Evolutionary conservation across 345 rosid species (phyloP).

Genomic region (Sapria himalayana): DNA sequence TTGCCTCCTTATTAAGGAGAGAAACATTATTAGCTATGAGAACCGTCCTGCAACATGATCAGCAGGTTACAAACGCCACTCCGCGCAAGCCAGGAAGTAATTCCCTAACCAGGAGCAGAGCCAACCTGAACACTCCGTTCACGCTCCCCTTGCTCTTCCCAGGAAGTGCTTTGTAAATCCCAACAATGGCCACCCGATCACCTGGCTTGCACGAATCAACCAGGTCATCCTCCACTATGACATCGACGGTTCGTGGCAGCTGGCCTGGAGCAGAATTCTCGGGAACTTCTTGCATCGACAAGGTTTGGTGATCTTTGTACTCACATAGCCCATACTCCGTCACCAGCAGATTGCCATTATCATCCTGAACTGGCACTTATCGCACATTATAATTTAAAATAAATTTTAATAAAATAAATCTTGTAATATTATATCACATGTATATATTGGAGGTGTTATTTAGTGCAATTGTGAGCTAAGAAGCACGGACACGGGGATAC

Average conservation of each 20-base stretch:
- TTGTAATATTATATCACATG: too few species aligned
- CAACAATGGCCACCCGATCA: constrained; percentile 84
- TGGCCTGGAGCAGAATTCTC: constrained; percentile 99
- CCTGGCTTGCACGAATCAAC: constrained; percentile 98
- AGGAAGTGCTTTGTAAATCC: constrained; percentile 86
- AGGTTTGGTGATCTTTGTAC: constrained; percentile 94
- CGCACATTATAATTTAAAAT: too few species aligned
- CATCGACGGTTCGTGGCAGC: constrained; percentile 91
- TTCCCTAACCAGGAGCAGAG: too few species aligned
- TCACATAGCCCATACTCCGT: constrained; percentile 88
- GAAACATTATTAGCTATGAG: constrained; percentile 77
- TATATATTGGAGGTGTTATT: too few species aligned
- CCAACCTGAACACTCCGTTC: constrained; percentile 93
- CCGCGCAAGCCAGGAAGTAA: too few species aligned
- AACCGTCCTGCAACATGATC: constrained; percentile 41
- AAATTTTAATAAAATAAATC: too few species aligned
- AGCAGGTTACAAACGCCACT: too few species aligned
- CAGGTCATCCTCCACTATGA: constrained; percentile 85
- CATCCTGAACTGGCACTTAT: constrained; percentile 40
- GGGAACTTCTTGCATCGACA: constrained; percentile 95
- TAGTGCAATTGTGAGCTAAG: too few species aligned
- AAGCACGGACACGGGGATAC: too few species aligned
- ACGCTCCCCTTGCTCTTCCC: constrained; percentile 92
- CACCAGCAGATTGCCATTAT: constrained; percentile 68
- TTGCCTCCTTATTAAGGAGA: constrained; percentile 88